phyloP scores from a whole-genome alignment of 805 yeast species.

The Teunomyces barrocoloradensis region DNA sequence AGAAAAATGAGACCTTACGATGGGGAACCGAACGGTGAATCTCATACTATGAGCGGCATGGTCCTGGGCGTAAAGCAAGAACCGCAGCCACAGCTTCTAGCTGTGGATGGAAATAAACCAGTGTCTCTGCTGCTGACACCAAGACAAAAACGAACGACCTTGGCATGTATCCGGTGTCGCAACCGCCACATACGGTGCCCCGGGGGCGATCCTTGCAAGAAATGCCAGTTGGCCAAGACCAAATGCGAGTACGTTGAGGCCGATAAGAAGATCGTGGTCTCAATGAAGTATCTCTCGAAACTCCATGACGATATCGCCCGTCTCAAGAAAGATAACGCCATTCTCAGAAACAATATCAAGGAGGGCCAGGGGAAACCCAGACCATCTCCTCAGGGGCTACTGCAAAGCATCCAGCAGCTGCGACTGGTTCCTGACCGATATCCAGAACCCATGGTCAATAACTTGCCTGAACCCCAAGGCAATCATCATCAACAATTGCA shows the following conservation, averaged over 20 bases:
- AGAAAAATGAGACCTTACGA: not conserved
- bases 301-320: constrained; percentile 66
- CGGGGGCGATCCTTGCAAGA: constrained; percentile 71
- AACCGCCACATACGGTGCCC: constrained; percentile 74
- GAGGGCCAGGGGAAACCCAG: constrained; percentile 15
- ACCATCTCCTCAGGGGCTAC: constrained; percentile 3
- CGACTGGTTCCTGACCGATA: constrained; percentile 4
- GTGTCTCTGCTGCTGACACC: not conserved
- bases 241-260: constrained; percentile 72
- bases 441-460: not conserved
- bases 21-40: not conserved
- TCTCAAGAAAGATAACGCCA: constrained; percentile 64
- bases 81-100: not conserved
- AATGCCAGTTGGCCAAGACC: constrained; percentile 54
- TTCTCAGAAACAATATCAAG: constrained; percentile 45
- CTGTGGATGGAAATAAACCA: not conserved
- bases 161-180: constrained; percentile 65
- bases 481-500: not conserved
- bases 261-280: constrained; percentile 68
- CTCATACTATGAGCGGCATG: constrained; percentile 7
- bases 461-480: no score
- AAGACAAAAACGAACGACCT: constrained; percentile 27
- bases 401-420: constrained; percentile 4
- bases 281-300: constrained; percentile 64
- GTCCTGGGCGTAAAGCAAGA: constrained; percentile 4